These are phyloP conservation scores for Fusarium mexicanum DNA, from an alignment of 2,329 filamentous ascomycete species.

Conservation along the genomic window DNA sequence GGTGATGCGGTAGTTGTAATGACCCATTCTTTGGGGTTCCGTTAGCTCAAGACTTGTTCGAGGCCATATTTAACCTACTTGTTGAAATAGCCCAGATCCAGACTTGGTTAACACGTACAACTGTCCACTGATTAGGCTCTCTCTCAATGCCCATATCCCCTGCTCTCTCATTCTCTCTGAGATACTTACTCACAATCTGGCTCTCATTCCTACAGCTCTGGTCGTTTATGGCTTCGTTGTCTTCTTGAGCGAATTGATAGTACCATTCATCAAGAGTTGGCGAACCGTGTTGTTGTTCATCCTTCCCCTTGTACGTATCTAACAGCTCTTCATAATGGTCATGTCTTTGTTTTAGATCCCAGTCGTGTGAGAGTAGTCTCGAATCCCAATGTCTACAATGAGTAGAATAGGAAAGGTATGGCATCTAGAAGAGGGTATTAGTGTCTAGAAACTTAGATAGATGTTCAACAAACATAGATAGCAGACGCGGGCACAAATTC, in stretches of 20 bases:
- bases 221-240: not conserved
- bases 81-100: not conserved
- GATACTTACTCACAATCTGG: not conserved
- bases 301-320: not conserved
- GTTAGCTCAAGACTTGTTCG: not conserved
- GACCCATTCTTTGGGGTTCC: not conserved
- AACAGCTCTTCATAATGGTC: rapidly evolving
- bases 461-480: not conserved
- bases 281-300: not conserved
- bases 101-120: not conserved
- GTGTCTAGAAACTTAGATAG: too few species aligned
- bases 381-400: not conserved
- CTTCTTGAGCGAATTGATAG: not conserved
- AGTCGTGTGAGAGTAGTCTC: rapidly evolving
- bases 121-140: not conserved
- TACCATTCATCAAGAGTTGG: conserved; percentile 1
- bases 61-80: not conserved
- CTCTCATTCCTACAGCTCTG: not conserved
- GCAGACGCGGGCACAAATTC: not conserved
- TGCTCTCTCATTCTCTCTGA: not conserved
- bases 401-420: not conserved
- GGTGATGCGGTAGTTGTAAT: not conserved
- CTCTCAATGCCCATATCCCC: too few species aligned
- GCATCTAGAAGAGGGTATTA: not conserved
- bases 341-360: not conserved